Evolutionary conservation across 805 yeast species (phyloP), one percentile per base, ranked within the genome.

Genomic region (Teunomyces panamensis): DNA sequence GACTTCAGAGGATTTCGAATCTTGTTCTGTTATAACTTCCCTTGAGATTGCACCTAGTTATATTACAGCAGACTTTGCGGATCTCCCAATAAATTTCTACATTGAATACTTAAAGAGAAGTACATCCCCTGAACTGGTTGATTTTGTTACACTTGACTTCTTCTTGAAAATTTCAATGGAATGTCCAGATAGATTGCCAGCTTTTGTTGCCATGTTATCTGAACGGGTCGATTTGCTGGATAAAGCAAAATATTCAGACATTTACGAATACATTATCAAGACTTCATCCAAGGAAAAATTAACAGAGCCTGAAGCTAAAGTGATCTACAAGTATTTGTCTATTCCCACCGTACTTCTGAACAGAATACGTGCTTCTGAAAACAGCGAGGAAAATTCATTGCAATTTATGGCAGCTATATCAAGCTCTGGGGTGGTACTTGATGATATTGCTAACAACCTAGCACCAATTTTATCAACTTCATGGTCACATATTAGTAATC

Each of bases 111-210:
- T 53, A 11, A 26, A 37, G 26, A 33, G 34, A 7, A 45, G 46
- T 44, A 51, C 76, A 13, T 57, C 63, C 14, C 59, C 67, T 10
- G 44, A 45, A 1, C 46, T 62, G 2, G 51, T 56, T 11, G 53
- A 63, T 24, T 69, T 65, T n/a, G 41, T 61, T 11, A 59, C 76
- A 34, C 67, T 71, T 48, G 68, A 67, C 33, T 53, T 62, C 26
- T 73, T 56, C 48, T 42, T 57, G n/a, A 73, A 69, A 34, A 44
- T 73, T 4, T 46, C 52, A 13, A 48, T 42, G 51, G 63, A 57
- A 6, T 51, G 51, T 14, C 56, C 58, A 16, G 13, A 42, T 5
- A 29, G 44, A 9, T 50, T 57, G 10, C 33, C 57, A 2, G 13
- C 6, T 11, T 50, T 52, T 26, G 24, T 43, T n/a, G n/a, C 28